Conservation (phyloP, 2,329 filamentous ascomycete species). For the Exophiala calicioides region DNA sequence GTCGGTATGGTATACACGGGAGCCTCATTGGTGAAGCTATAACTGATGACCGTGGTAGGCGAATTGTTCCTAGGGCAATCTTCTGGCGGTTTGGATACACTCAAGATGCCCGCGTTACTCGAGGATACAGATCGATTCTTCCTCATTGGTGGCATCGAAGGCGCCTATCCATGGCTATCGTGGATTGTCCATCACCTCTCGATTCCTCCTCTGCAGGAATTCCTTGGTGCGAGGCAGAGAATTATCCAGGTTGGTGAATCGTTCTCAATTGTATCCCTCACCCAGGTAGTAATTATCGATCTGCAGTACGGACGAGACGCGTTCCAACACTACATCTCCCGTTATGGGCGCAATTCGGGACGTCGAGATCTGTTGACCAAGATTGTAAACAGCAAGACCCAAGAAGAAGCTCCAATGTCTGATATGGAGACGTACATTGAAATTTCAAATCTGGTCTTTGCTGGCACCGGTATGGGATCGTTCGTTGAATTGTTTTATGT, state of each 20-base stretch:
- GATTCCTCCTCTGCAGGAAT: constrained; percentile 2
- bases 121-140: constrained; percentile 11
- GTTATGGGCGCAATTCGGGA: constrained; percentile 12
- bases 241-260: constrained; percentile 1
- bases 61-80: constrained; percentile 18
- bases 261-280: neutral
- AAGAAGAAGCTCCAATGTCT: constrained; percentile 5
- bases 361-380: constrained; percentile 20
- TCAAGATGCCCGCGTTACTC: constrained; percentile 8
- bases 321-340: constrained; percentile 11
- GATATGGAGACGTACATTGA: constrained; percentile 13
- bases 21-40: too few species aligned
- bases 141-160: constrained; percentile 8
- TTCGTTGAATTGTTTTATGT: too few species aligned
- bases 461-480: constrained; percentile 16
- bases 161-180: constrained; percentile 9
- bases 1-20: constrained; percentile 7
- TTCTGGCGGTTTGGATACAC: constrained; percentile 8
- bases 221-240: constrained; percentile 8
- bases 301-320: constrained; percentile 16
- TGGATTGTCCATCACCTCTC: neutral
- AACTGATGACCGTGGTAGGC: too few species aligned
- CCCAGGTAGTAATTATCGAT: too few species aligned
- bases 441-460: constrained; percentile 19
- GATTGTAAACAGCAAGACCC: constrained; percentile 8